A percentile compares a stretch with the other conserved stretches of the same genome.
phyloP scores from a whole-genome alignment of 768 basidiomycete species.

The Tulasnella calospora region DNA sequence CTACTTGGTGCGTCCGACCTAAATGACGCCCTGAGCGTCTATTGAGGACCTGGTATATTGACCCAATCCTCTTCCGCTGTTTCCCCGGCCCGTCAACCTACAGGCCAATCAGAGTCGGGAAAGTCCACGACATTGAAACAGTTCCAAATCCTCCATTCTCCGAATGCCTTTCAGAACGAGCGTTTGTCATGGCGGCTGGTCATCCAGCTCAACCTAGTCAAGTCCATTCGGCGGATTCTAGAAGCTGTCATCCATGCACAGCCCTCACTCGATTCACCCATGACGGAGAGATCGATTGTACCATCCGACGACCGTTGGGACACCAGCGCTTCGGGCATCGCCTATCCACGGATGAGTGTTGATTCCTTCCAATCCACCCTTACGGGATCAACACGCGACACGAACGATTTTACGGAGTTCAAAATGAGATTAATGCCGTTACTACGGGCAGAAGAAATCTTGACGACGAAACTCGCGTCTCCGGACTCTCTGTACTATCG shows the following conservation, averaged over 20 bases:
- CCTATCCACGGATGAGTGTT: constrained; percentile 19
- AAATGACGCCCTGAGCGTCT: background rate
- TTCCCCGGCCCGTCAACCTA: constrained; percentile 5
- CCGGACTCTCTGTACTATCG: constrained; percentile 22
- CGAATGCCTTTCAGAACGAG: constrained; percentile 55
- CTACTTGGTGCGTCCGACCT: constrained; percentile 47
- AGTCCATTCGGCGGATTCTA: constrained; percentile 56
- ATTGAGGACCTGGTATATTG: background rate
- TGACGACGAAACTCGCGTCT: constrained; percentile 22
- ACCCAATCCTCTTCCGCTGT: constrained; percentile 13
- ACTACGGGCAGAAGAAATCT: constrained; percentile 20
- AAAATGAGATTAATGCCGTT: constrained; percentile 19
- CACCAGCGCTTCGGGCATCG: constrained; percentile 19
- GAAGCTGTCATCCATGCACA: constrained; percentile 48
- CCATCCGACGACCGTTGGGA: constrained; percentile 23
- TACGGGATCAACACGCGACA: constrained; percentile 5
- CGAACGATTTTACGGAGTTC: constrained; percentile 21
- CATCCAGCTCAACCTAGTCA: constrained; percentile 63
- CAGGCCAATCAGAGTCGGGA: constrained; percentile 52
- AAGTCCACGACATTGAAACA: constrained; percentile 79
- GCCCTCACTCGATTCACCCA: constrained; percentile 16
- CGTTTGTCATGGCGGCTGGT: constrained; percentile 57
- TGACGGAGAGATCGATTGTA: background rate
- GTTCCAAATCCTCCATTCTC: constrained; percentile 63
- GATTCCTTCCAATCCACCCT: constrained; percentile 3